These are phyloP conservation scores for Ustilago sp. DNA, from an alignment of 1,284 basidiomycete species.

Conservation along the genomic window DNA sequence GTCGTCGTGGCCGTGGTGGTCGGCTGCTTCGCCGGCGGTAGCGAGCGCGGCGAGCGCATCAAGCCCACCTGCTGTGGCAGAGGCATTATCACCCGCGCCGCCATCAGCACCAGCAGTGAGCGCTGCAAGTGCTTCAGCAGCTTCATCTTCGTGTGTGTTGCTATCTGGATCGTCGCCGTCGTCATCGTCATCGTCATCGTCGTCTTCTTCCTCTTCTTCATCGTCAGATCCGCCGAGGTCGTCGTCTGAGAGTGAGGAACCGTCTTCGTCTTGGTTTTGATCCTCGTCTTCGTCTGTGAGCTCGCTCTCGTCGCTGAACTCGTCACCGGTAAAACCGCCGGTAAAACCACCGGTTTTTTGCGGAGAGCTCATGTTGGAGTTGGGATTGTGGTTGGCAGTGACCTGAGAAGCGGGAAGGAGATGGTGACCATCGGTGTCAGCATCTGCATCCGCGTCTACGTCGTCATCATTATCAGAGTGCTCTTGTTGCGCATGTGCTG, in stretches of 20 bases:
- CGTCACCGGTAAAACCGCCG: slow-evolving; percentile 51
- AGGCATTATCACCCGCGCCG: slow-evolving; percentile 16
- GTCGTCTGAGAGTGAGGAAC: slow-evolving; percentile 44
- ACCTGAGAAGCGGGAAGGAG: slow-evolving; percentile 31
- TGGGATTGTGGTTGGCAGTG: slow-evolving; percentile 34
- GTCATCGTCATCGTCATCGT: slow-evolving; percentile 33
- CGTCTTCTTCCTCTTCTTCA: slow-evolving; percentile 49
- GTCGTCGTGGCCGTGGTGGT: slow-evolving; percentile 20
- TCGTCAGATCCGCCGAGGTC: slow-evolving; percentile 49
- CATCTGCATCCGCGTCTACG: background rate
- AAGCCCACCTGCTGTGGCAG: slow-evolving; percentile 48
- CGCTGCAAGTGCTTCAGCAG: slow-evolving; percentile 56
- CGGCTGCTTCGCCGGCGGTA: slow-evolving; percentile 35
- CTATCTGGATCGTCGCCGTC: slow-evolving; percentile 27
- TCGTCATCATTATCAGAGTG: slow-evolving; percentile 12
- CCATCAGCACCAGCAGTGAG: slow-evolving; percentile 45
- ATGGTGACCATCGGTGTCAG: slow-evolving; percentile 14
- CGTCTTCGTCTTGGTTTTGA: slow-evolving; percentile 49
- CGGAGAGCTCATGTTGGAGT: slow-evolving; percentile 49
- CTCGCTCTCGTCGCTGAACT: slow-evolving; percentile 62
- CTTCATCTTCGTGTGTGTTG: slow-evolving; percentile 57
- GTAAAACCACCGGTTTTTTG: slow-evolving; percentile 52
- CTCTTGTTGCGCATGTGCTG: slow-evolving; percentile 21
- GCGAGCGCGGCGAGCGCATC: slow-evolving; percentile 62
- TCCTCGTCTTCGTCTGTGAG: slow-evolving; percentile 57